These are phyloP conservation scores for Pseudocercospora crystallina DNA, from an alignment of 2,329 filamentous ascomycete species.

Conservation along the genomic window DNA sequence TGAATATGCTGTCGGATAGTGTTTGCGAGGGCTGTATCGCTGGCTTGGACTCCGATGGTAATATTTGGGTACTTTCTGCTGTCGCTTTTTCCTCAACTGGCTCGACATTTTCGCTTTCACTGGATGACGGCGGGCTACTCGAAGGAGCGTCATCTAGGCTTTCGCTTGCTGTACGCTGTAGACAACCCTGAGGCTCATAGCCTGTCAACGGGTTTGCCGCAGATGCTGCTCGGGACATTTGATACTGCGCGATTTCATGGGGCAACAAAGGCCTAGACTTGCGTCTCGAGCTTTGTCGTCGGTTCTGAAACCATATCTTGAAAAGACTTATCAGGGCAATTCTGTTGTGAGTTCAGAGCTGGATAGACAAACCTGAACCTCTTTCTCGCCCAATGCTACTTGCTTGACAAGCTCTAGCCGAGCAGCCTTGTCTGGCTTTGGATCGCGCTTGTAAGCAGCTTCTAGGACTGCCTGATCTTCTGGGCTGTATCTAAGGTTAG, in stretches of 20 bases:
- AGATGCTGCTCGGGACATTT: constrained; percentile 26
- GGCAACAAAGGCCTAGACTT: constrained; percentile 81
- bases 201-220: too few relatives aligned
- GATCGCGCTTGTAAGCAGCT: constrained; percentile 77
- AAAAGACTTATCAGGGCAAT: neutral
- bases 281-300: constrained; percentile 86
- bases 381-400: constrained; percentile 89
- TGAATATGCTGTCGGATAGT: too few relatives aligned
- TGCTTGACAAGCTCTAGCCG: constrained; percentile 80
- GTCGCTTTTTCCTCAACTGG: too few relatives aligned
- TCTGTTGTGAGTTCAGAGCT: too few relatives aligned
- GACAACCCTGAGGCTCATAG: too few relatives aligned
- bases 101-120: too few relatives aligned
- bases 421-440: constrained; percentile 87
- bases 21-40: too few relatives aligned
- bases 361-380: constrained; percentile 74
- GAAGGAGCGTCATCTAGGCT: too few relatives aligned
- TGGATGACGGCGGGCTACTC: too few relatives aligned
- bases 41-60: too few relatives aligned
- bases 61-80: too few relatives aligned
- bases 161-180: too few relatives aligned
- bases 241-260: constrained; percentile 63
- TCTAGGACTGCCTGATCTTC: constrained; percentile 89
- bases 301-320: constrained; percentile 97
- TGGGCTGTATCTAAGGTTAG: constrained; percentile 54